A percentile compares a stretch with the other conserved stretches of the same genome.
These are phyloP conservation scores for Colletotrichum spinosum DNA, from an alignment of 2,329 filamentous ascomycete genomes.

Conservation along the genomic window DNA sequence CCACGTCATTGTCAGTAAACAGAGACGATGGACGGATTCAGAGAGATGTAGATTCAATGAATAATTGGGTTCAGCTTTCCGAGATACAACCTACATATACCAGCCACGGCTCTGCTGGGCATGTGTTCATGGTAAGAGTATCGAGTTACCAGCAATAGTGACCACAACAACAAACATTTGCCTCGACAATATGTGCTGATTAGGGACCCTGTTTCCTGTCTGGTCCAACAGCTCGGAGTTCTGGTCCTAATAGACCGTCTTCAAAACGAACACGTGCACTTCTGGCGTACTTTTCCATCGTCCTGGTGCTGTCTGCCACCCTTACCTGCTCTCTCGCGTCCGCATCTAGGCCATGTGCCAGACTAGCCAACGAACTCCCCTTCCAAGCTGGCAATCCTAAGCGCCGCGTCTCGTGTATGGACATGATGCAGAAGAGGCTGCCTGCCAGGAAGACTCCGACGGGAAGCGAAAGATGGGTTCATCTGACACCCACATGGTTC, in stretches of 20 bases:
- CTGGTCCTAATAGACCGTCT: neutral
- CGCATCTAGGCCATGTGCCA: neutral
- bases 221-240: neutral
- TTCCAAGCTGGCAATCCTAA: slow-evolving; percentile 7
- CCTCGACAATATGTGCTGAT: too few relatives aligned
- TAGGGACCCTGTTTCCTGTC: too few relatives aligned
- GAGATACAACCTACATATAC: too few relatives aligned
- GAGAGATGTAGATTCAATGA: too few relatives aligned
- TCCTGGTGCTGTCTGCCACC: neutral
- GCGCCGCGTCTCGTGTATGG: neutral
- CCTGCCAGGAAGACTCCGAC: neutral
- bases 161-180: too few relatives aligned
- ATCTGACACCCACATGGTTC: neutral
- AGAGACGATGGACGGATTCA: too few relatives aligned
- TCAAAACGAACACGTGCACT: neutral
- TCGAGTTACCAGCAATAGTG: too few relatives aligned
- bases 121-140: too few relatives aligned
- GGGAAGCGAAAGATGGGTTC: neutral
- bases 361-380: slow-evolving; percentile 6
- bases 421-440: neutral
- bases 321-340: neutral
- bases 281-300: neutral
- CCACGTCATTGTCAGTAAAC: fast-evolving
- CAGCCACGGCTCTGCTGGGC: too few relatives aligned
- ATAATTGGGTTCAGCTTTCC: too few relatives aligned